Base-by-base conservation (phyloP, 164 flowering plant genomes). In the Brasenia schreberi region DNA sequence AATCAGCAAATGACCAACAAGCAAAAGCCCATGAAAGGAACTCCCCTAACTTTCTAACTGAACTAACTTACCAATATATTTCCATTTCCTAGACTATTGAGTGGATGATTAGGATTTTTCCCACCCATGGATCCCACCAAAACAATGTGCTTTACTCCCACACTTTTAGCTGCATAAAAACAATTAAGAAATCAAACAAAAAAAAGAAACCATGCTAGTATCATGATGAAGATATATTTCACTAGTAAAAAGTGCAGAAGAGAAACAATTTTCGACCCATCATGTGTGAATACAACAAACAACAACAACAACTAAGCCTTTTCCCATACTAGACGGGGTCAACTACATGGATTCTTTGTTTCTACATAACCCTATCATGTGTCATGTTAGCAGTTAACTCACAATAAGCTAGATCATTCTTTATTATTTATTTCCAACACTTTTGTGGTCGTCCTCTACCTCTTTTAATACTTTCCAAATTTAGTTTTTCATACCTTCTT, bases 121-220 rank as follows among this genome's bases (percentile, higher is more conserved):
- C 97, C 98, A 52, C 98, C 98, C 98, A 94, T 91, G 10, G 98
- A 94, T 1, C 98, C 97, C 69, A 94, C 96, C 83, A 94, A 72
- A 61, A 94, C 92, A 78, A 94, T 89, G 42, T 89, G 97, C 87
- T 91, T 94, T 72, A 89, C 99, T 70, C 96, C 96, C 1, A 85
- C 96, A 66, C 82, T 89, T 80, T 86, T 89, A 43, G 99, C 99
- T 94, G 90, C 70, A 65, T 44, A 80, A 42, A 63, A 59, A n/a
- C 23, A 71, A 10, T 7, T 7, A 61, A 61, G 10, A 61, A 61
- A 49, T 49, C 16, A 33, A 33, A 33, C 39, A 33, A 33, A 33
- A 33, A 33, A 33, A 33, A 33, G 60, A 14, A 58, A 1, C 18
- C 60, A 58, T 12, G 16, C 60, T 58, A 14, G 18, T 12, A 58